Evolutionary conservation across 176 grass and related monocot genomes (phyloP).

Genomic region (Panicum miliaceum): DNA sequence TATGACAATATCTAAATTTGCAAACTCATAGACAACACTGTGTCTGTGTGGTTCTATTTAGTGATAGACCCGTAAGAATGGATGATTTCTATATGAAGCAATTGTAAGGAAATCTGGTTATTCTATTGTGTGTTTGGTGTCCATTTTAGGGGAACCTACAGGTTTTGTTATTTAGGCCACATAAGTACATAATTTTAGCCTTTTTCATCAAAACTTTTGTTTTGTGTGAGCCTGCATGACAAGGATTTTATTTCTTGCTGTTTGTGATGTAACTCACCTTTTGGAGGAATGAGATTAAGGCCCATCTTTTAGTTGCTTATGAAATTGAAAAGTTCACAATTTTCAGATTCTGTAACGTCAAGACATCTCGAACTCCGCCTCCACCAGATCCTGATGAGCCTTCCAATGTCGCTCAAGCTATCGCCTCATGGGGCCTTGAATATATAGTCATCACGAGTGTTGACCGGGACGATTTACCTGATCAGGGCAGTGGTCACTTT

Average conservation of each 20-base stretch:
- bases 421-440: conserved; percentile 95
- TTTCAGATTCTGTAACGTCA: conserved; percentile 97
- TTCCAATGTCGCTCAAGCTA: conserved; percentile 92
- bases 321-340: not conserved
- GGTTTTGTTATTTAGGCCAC: not conserved
- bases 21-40: not conserved
- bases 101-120: not conserved
- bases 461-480: conserved; percentile 87
- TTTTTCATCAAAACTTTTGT: not conserved
- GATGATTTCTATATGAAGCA: not conserved
- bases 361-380: conserved; percentile 90
- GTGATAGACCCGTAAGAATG: not conserved
- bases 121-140: not conserved
- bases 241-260: not conserved
- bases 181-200: not conserved
- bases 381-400: conserved; percentile 90
- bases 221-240: not conserved
- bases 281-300: conserved; percentile 5
- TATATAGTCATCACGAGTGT: conserved; percentile 98
- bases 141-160: conserved; percentile 1
- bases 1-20: not conserved
- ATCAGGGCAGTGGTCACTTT: conserved; percentile 96
- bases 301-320: not conserved
- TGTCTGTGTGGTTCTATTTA: not conserved
- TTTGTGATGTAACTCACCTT: conserved; percentile 21